Conservation (phyloP, 805 yeast species). For the Suhomyces sp. region DNA sequence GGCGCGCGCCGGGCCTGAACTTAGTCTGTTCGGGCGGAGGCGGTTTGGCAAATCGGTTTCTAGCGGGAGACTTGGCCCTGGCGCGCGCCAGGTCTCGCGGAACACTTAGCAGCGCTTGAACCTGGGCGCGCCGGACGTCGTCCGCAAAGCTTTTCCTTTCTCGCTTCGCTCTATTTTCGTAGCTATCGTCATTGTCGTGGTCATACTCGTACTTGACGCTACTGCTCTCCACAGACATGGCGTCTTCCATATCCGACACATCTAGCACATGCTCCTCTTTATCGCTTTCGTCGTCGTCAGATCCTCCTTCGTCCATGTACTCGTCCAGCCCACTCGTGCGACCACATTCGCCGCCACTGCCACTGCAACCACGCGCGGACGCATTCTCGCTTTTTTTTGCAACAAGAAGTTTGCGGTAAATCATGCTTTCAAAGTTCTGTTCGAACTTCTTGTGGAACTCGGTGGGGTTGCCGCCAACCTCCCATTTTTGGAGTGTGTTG, state of each 20-base stretch:
- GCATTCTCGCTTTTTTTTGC: neutral
- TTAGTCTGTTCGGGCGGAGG: neutral
- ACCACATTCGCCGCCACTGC: constrained; percentile 6
- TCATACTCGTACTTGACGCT: constrained; percentile 11
- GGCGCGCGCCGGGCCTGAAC: neutral
- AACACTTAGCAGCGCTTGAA: neutral
- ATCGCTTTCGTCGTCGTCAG: constrained; percentile 16
- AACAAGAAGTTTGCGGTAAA: constrained; percentile 7
- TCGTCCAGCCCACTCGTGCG: constrained; percentile 12
- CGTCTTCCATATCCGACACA: constrained; percentile 20
- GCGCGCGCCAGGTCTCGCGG: neutral
- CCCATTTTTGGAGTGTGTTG: constrained; percentile 1
- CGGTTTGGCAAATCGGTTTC: neutral
- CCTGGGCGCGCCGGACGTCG: neutral
- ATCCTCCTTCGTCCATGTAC: constrained; percentile 6
- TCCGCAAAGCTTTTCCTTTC: neutral
- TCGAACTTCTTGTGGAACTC: constrained; percentile 6
- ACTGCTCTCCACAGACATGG: constrained; percentile 20
- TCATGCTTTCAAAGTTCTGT: constrained; percentile 9
- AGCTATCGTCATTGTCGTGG: constrained; percentile 1
- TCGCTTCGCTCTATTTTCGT: neutral
- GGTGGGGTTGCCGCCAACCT: neutral
- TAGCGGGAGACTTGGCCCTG: neutral
- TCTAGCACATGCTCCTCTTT: constrained; percentile 18
- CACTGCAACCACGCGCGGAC: neutral